Evolutionary conservation across 225 moss, liverwort and hornwort genomes (phyloP).

Genomic region (Takakia lepidozioides): DNA sequence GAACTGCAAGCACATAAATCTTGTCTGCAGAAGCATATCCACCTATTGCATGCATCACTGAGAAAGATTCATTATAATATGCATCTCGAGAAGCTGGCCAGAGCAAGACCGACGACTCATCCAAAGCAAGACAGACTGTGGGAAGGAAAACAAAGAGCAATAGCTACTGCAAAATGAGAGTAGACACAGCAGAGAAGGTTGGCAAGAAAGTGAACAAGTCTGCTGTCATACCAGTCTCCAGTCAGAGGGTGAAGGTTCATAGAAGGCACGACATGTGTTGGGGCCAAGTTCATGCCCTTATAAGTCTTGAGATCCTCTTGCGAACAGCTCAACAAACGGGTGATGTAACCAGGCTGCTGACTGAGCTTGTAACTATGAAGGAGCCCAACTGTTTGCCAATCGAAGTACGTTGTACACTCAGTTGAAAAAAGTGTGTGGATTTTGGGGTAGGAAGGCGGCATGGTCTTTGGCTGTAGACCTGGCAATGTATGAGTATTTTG

Average conservation of each 20-base stretch:
- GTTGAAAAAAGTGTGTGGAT: conserved; percentile 44
- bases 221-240: conserved; percentile 26
- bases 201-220: background rate
- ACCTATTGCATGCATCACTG: no score
- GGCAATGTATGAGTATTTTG: no score
- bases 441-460: conserved; percentile 11
- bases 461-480: background rate
- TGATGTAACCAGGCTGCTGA: conserved; percentile 44
- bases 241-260: conserved; percentile 46
- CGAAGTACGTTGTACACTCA: conserved; percentile 44
- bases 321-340: conserved; percentile 43
- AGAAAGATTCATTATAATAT: no score
- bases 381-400: conserved; percentile 52
- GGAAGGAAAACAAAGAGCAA: no score
- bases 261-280: conserved; percentile 52
- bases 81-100: no score
- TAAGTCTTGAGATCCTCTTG: conserved; percentile 30
- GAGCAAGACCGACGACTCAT: no score
- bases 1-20: no score
- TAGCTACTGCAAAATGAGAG: no score
- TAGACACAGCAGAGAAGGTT: no score
- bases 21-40: no score
- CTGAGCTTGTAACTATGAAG: conserved; percentile 43
- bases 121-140: no score
- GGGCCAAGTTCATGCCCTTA: conserved; percentile 31